Conservation (phyloP, 2,329 filamentous ascomycete genomes). For the Colletotrichum eremochloae region DNA sequence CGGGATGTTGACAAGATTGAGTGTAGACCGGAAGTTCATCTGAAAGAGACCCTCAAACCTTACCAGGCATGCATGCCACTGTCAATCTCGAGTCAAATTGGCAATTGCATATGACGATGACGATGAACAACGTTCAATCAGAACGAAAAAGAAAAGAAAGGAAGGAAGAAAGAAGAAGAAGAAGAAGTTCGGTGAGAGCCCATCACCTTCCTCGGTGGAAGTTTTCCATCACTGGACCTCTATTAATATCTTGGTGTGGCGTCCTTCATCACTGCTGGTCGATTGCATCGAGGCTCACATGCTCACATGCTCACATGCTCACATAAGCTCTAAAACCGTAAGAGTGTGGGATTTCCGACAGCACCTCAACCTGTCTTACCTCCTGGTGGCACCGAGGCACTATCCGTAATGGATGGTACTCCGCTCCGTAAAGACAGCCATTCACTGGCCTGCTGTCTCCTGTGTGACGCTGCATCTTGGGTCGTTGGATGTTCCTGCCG, state of each 20-base stretch:
- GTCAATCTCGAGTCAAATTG: background rate
- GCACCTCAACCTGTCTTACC: constrained; percentile 12
- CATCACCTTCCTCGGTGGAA: background rate
- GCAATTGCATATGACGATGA: constrained; percentile 3
- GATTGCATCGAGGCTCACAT: constrained; percentile 32
- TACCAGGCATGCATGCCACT: constrained; percentile 1
- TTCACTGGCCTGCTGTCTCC: background rate
- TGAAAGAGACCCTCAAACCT: background rate
- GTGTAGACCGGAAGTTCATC: constrained; percentile 2
- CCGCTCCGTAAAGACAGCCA: constrained; percentile 1
- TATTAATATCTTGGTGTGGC: constrained; percentile 28
- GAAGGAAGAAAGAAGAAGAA: too few relatives aligned
- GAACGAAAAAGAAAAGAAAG: background rate
- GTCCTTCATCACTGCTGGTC: constrained; percentile 12
- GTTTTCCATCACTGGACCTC: constrained; percentile 13
- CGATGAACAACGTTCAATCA: background rate
- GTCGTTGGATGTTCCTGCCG: constrained; percentile 18
- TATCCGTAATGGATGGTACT: background rate
- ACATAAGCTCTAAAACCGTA: constrained; percentile 22
- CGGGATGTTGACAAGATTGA: background rate
- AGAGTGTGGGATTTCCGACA: constrained; percentile 17
- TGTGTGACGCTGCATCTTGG: background rate
- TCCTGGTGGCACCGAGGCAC: constrained; percentile 3
- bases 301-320: constrained; percentile 38
- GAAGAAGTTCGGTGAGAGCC: background rate